These are phyloP conservation scores for Cercospora citrullina DNA, from an alignment of 2,329 filamentous ascomycete species.

Conservation along the genomic window DNA sequence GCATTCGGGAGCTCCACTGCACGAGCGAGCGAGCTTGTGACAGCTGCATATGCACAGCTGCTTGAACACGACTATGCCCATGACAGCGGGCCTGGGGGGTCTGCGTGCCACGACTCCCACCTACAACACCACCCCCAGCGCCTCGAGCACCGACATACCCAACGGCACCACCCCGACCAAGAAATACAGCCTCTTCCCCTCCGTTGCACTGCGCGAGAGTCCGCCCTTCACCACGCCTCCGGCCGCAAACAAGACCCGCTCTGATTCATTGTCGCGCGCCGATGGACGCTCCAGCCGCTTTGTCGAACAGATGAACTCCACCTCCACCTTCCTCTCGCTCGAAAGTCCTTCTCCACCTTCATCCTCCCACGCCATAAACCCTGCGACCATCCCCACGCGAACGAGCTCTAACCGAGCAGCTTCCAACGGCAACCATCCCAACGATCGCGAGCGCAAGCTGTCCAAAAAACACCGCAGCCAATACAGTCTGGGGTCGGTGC, in stretches of 20 bases:
- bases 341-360: slow-evolving; percentile 12
- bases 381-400: slow-evolving; percentile 63
- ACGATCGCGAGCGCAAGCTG: slow-evolving; percentile 16
- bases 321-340: slow-evolving; percentile 3
- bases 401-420: slow-evolving; percentile 65
- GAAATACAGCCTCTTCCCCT: slow-evolving; percentile 14
- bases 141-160: background rate
- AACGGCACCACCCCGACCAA: background rate
- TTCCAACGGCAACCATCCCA: slow-evolving; percentile 36
- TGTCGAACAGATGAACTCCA: slow-evolving; percentile 18
- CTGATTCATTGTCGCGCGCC: background rate
- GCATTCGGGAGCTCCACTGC: background rate
- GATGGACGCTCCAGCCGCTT: slow-evolving; percentile 9
- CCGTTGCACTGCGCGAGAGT: slow-evolving; percentile 4
- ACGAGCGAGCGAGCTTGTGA: slow-evolving; percentile 1
- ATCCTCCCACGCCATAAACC: slow-evolving; percentile 26
- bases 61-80: background rate
- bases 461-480: slow-evolving; percentile 32
- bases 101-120: background rate
- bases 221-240: background rate
- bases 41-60: background rate
- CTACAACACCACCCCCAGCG: background rate
- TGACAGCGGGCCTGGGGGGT: background rate
- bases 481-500: slow-evolving; percentile 29
- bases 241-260: slow-evolving; percentile 5